Base-by-base conservation (phyloP, 345 rosid genomes). In the Carallia pectinifolia region DNA sequence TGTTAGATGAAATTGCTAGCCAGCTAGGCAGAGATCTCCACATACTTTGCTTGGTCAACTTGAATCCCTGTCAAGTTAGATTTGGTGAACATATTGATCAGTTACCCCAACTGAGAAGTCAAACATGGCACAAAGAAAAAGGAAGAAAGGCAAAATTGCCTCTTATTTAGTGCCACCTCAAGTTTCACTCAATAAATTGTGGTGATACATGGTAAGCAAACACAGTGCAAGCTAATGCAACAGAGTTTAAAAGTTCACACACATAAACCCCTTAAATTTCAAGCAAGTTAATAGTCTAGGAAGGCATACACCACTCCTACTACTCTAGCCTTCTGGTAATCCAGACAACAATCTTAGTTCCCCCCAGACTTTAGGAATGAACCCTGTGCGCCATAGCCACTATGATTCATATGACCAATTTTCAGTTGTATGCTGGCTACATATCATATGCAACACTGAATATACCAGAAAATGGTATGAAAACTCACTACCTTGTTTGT, bases 1-100 rank as follows among this genome's bases (percentile, higher is more conserved):
- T 86, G 71, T 85, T 86, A 59, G 96, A 87, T 64, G 98, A 92
- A 75, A 92, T 89, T 74, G 97, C 97, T 76, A 67, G 89, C 99
- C 99, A 96, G 73, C 76, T 77, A 60, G 71, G 90, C 64, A 79
- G 79, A 56, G 94, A 85, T 79, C 97, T 92, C 97, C 96, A 85
- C 80, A 62, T 73, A 76, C 99, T 96, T 85, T 86, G 94, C 77
- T 84, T 96, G 17, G 94, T 83, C 67, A 88, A 62, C 87, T 89
- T 96, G 65, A 90, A 87, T 78, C 99, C 99, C 99, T 96, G 76
- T 55, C 30, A 65, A 17, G 52, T 4, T 64, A 47, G 36, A 50
- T 7, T 19, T 10, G 15, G 7, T 16, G 12, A 2, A 29, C 33
- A 6, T 58, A 23, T 47, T n/a, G 64, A 56, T 65, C 34, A 15